Evolutionary conservation across 352 stramenopile genomes (phyloP).

Genomic region (Phytophthora parvispora): DNA sequence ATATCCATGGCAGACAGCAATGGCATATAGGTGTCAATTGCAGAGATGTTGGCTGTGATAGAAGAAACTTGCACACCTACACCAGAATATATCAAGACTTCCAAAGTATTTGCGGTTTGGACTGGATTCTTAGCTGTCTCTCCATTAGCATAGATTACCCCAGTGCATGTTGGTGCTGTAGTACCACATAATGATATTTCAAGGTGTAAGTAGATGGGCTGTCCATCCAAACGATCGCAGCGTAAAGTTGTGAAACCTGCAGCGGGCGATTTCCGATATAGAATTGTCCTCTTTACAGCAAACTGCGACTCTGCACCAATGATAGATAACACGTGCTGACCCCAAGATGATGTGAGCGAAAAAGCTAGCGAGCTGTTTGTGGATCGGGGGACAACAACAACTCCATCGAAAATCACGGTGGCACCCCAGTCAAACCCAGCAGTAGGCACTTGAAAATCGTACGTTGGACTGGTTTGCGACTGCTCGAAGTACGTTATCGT

Average conservation of each 20-base stretch:
- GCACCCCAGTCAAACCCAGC: constrained; percentile 62
- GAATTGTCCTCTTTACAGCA: constrained; percentile 40
- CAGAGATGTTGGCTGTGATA: constrained; percentile 1
- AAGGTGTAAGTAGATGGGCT: constrained; percentile 45
- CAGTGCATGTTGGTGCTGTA: constrained; percentile 19
- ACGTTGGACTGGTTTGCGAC: constrained; percentile 29
- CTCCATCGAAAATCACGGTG: constrained; percentile 45
- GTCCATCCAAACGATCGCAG: constrained; percentile 61
- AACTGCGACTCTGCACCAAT: constrained; percentile 61
- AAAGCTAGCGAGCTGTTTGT: constrained; percentile 45
- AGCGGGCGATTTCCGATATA: constrained; percentile 47
- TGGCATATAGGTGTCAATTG: constrained; percentile 21
- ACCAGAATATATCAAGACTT: constrained; percentile 32
- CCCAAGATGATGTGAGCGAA: constrained; percentile 42
- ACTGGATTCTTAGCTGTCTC: constrained; percentile 11
- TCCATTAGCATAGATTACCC: constrained; percentile 17
- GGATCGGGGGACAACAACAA: constrained; percentile 31
- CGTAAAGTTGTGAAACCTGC: constrained; percentile 44
- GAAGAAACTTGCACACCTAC: not conserved
- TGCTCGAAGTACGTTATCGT: constrained; percentile 63
- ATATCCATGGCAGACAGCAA: constrained; percentile 6
- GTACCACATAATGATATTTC: constrained; percentile 40
- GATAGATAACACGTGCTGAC: constrained; percentile 48
- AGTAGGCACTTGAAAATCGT: constrained; percentile 61
- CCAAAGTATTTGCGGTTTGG: constrained; percentile 20